phyloP scores from a whole-genome alignment of 495 filamentous ascomycete species.

The Tetracladium setigerum region DNA sequence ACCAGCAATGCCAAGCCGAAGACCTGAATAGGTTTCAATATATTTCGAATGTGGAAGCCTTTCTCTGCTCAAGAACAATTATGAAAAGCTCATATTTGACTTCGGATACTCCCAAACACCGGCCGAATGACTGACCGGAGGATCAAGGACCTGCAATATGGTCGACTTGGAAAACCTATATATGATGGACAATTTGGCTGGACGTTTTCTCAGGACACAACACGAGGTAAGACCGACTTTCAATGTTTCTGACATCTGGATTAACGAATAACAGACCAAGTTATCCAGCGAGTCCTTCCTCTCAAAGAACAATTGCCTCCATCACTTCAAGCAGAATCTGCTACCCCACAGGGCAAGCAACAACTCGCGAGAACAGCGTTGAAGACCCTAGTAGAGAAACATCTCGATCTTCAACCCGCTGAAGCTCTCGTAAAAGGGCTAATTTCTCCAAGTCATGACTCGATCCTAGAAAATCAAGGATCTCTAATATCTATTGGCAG shows the following conservation, averaged over 20 bases:
- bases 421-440: too few relatives aligned
- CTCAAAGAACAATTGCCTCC: constrained; percentile 15
- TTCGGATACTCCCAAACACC: constrained; percentile 19
- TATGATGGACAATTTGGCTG: constrained; percentile 48
- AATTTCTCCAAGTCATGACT: too few relatives aligned
- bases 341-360: not conserved
- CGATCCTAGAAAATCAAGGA: too few relatives aligned
- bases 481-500: too few relatives aligned
- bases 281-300: constrained; percentile 14
- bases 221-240: constrained; percentile 8
- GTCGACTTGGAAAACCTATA: constrained; percentile 51
- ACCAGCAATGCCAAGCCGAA: too few relatives aligned
- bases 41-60: not conserved
- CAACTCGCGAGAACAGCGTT: too few relatives aligned
- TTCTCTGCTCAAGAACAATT: not conserved
- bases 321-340: not conserved
- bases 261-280: constrained; percentile 5
- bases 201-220: constrained; percentile 36
- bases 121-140: constrained; percentile 55
- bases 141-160: constrained; percentile 52
- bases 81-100: not conserved
- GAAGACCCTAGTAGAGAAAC: too few relatives aligned
- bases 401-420: too few relatives aligned
- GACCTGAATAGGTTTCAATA: not conserved
- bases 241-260: not conserved